Percentiles rank a stretch among this genome's conserved stretches.
phyloP scores from a whole-genome alignment of 768 basidiomycete species.

The Termitomyces sp. region DNA sequence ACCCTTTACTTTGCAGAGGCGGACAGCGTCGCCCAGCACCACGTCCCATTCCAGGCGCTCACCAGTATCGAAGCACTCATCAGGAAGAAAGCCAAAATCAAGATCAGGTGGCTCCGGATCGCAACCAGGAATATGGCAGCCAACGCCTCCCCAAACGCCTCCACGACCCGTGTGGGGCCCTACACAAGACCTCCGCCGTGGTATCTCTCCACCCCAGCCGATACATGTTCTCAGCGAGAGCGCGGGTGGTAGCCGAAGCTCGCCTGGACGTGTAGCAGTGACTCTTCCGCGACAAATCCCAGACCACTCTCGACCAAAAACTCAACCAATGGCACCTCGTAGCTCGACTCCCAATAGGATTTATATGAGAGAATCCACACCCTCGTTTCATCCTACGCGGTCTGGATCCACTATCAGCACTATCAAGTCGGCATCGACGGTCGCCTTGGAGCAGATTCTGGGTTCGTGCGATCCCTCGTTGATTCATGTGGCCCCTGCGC shows the following conservation, averaged over 20 bases:
- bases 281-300: constrained; percentile 6
- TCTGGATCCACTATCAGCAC: constrained; percentile 42
- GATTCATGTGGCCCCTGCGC: constrained; percentile 54
- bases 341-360: constrained; percentile 17
- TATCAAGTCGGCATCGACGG: constrained; percentile 29
- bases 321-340: constrained; percentile 9
- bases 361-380: not conserved
- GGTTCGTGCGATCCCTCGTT: constrained; percentile 63
- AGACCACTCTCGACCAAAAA: constrained; percentile 1
- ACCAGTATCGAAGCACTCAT: constrained; percentile 10
- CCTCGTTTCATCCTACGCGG: constrained; percentile 33
- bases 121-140: constrained; percentile 12
- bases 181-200: not conserved
- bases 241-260: not conserved
- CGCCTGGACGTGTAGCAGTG: constrained; percentile 10
- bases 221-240: not conserved
- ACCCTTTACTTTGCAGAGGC: not conserved
- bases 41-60: too few species aligned
- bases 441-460: constrained; percentile 52
- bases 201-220: not conserved
- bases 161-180: constrained; percentile 4
- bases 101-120: not conserved
- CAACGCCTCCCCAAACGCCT: constrained; percentile 20
- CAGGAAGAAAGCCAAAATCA: not conserved
- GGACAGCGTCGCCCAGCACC: not conserved